Base-by-base conservation (phyloP, 768 basidiomycete species). In the Inosperma sp. region DNA sequence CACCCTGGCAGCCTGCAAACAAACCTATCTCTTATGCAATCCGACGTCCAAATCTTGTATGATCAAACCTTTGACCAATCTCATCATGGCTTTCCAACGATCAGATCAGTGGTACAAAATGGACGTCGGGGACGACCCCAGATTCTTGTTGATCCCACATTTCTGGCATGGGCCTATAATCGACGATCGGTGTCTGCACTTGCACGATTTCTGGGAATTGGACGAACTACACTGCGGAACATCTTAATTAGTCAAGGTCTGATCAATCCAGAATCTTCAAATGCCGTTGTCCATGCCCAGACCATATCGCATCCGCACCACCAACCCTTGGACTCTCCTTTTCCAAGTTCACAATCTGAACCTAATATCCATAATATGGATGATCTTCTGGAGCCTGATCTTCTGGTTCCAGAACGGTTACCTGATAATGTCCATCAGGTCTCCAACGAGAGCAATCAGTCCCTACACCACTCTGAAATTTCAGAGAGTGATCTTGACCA, bases 111-210 rank as follows among this genome's bases (percentile, higher is more conserved):
- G 7, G 13, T 10, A 12, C 33, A 36, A 7, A 48, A 29, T 17
- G 46, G 46, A 12, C 33, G 31, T 36, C 46, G 30, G 7, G 46
- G 46, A 25, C 27, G 34, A 36, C 46, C 46, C 12, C 17, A 33
- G 31, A 36, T 34, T 21, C 27, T 36, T 22, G 21, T 48, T 13
- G 33, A 48, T 23, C 46, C 46, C 46, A 19, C 14, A 34, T 48
- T 48, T 48, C 34, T 35, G 7, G 31, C 46, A 33, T 48, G 46
- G 42, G 25, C 42, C 14, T 44, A 44, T 26, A 44, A 44, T 9
- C 42, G 26, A n/a, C 25, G 26, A 26, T 44, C 42, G 19, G 19
- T 44, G 17, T 44, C 42, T 16, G 42, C 26, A n/a, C 27, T 44
- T 16, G 42, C 42, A 16, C 21, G 42, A 27, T 44, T 44, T 44